Conservation (phyloP, 495 filamentous ascomycete genomes). For the Xylaria cubensis region DNA sequence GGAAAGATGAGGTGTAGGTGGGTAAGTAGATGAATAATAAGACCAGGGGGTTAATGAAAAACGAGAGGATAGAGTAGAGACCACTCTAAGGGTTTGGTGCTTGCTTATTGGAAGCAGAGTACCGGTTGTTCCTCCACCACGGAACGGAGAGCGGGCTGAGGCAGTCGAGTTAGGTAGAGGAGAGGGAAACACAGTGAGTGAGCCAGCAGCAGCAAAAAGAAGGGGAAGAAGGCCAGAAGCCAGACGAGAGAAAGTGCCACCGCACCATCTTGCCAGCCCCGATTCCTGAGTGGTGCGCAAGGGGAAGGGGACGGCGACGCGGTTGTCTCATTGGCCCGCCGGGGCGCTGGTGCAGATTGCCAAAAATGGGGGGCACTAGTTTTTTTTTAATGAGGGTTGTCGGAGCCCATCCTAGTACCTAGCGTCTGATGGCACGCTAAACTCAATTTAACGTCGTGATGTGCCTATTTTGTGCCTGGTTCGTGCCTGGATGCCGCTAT, state of each 20-base stretch:
- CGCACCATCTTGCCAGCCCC: constrained; percentile 13
- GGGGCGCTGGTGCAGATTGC: constrained; percentile 41
- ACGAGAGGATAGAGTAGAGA: constrained; percentile 41
- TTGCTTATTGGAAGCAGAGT: constrained; percentile 13
- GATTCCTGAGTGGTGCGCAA: constrained; percentile 37
- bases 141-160: constrained; percentile 25
- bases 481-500: constrained; percentile 14
- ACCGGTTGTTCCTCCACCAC: constrained; percentile 25
- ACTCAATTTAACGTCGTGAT: not conserved
- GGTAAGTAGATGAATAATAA: constrained; percentile 31
- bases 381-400: constrained; percentile 36
- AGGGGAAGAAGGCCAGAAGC: not conserved
- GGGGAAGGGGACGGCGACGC: constrained; percentile 40
- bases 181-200: constrained; percentile 24
- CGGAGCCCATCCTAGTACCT: constrained; percentile 8
- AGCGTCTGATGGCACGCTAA: constrained; percentile 25
- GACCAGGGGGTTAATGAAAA: constrained; percentile 35
- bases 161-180: not conserved
- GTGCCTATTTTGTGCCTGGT: constrained; percentile 18
- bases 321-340: constrained; percentile 33
- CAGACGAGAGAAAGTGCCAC: constrained; percentile 29
- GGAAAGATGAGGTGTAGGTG: constrained; percentile 39
- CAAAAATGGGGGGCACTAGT: constrained; percentile 36
- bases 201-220: not conserved
- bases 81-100: constrained; percentile 16